Evolutionary conservation across 2,329 filamentous ascomycete genomes (phyloP).

Genomic region (Huntiella savannae): DNA sequence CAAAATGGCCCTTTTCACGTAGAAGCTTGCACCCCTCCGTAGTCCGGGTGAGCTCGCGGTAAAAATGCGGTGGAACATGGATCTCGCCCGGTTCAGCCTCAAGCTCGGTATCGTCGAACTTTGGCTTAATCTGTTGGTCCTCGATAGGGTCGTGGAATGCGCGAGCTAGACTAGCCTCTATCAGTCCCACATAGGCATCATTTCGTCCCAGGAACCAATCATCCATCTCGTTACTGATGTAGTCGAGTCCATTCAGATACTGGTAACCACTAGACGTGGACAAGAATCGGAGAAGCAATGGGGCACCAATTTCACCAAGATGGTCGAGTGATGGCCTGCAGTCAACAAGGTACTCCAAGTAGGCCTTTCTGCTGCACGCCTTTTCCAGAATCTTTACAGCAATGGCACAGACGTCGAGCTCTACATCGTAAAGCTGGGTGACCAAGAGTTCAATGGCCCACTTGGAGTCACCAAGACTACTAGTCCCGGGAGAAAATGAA

Average conservation of each 20-base stretch:
- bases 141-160: constrained; percentile 54
- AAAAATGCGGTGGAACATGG: constrained; percentile 89
- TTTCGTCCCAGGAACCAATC: constrained; percentile 98
- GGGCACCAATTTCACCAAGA: constrained; percentile 87
- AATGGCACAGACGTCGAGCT: constrained; percentile 88
- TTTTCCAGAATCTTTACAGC: constrained; percentile 96
- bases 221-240: constrained; percentile 99
- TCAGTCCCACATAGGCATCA: constrained; percentile 82
- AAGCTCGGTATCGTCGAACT: constrained; percentile 37
- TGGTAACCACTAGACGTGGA: constrained; percentile 96
- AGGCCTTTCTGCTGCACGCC: constrained; percentile 79
- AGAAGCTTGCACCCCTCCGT: constrained; percentile 80
- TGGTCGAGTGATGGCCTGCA: constrained; percentile 89
- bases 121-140: constrained; percentile 36
- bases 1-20: constrained; percentile 85
- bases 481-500: constrained; percentile 7
- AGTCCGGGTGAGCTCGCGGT: constrained; percentile 82
- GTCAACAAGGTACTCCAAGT: constrained; percentile 89
- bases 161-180: constrained; percentile 85
- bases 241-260: constrained; percentile 89
- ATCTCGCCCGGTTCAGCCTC: constrained; percentile 40
- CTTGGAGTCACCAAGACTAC: constrained; percentile 42
- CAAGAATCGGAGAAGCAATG: constrained; percentile 74
- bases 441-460: constrained; percentile 96
- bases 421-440: constrained; percentile 94